These are phyloP conservation scores for Sequoia sempervirens DNA, from an alignment of 75 land plant species.

Conservation along the genomic window DNA sequence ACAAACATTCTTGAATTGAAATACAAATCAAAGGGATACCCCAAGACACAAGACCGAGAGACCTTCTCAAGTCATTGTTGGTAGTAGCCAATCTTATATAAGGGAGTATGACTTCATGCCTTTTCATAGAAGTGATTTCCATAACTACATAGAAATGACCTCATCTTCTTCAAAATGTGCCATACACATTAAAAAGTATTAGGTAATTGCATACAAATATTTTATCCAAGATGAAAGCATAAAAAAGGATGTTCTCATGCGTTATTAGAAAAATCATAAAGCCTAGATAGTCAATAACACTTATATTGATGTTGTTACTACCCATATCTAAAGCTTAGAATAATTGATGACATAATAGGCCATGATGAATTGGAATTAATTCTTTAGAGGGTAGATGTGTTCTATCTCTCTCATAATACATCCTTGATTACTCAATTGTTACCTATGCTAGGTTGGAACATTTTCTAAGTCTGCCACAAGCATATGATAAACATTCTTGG, in stretches of 20 bases:
- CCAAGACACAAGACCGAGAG: slow-evolving; percentile 39
- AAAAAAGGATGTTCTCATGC: neutral
- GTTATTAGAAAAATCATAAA: neutral
- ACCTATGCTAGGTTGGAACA: slow-evolving; percentile 39
- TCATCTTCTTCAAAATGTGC: slow-evolving; percentile 32
- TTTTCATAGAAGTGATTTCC: slow-evolving; percentile 69
- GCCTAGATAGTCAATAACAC: neutral
- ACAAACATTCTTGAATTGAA: slow-evolving; percentile 77
- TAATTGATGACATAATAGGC: slow-evolving; percentile 45
- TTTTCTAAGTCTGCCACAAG: slow-evolving; percentile 36
- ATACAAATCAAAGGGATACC: slow-evolving; percentile 44
- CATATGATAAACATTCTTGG: slow-evolving; percentile 13
- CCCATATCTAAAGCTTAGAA: slow-evolving; percentile 57
- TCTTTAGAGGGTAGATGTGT: slow-evolving; percentile 19
- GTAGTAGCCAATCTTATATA: slow-evolving; percentile 63
- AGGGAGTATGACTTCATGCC: slow-evolving; percentile 63
- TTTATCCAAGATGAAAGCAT: neutral
- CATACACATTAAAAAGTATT: slow-evolving; percentile 23
- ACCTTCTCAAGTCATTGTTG: slow-evolving; percentile 61
- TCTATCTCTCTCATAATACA: slow-evolving; percentile 24
- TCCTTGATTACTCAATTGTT: slow-evolving; percentile 29
- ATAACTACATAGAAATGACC: slow-evolving; percentile 53
- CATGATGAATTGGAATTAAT: slow-evolving; percentile 16
- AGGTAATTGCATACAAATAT: neutral
- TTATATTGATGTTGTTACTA: slow-evolving; percentile 14